Percentiles rank a stretch among this genome's conserved stretches.
These are phyloP conservation scores for Roridomyces roridus DNA, from an alignment of 768 basidiomycete species.

Conservation along the genomic window DNA sequence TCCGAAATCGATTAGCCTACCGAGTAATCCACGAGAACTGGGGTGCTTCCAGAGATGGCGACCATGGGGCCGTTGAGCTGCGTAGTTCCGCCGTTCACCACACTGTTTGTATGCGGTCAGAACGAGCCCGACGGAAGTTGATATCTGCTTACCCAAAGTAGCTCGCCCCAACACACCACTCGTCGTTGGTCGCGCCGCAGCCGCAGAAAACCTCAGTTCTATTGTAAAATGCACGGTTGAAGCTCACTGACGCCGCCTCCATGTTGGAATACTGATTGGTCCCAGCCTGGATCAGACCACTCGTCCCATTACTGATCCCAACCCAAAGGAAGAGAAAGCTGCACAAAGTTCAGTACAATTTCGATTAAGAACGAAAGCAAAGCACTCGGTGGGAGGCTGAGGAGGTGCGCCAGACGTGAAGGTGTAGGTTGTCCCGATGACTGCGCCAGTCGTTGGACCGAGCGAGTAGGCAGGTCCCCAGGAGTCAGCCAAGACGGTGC, in stretches of 20 bases:
- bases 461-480: background rate
- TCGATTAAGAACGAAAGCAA: no score
- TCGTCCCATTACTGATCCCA: constrained; percentile 15
- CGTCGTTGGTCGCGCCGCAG: background rate
- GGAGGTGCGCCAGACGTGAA: background rate
- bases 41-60: no score
- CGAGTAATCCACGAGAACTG: no score
- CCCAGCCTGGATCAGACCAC: constrained; percentile 20
- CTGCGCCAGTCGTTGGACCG: constrained; percentile 1
- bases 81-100: no score
- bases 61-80: no score
- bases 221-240: no score
- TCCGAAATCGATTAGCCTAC: no score
- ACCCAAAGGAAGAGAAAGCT: constrained; percentile 10
- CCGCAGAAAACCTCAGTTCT: background rate
- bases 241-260: background rate
- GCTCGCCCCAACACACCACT: constrained; percentile 8
- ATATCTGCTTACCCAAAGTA: constrained; percentile 17
- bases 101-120: no score
- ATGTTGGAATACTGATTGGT: background rate
- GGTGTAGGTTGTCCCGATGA: background rate
- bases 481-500: constrained; percentile 4
- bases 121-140: no score
- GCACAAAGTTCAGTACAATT: background rate
- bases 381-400: background rate